phyloP scores from a whole-genome alignment of 768 basidiomycete genomes.

The Collybia sp. region DNA sequence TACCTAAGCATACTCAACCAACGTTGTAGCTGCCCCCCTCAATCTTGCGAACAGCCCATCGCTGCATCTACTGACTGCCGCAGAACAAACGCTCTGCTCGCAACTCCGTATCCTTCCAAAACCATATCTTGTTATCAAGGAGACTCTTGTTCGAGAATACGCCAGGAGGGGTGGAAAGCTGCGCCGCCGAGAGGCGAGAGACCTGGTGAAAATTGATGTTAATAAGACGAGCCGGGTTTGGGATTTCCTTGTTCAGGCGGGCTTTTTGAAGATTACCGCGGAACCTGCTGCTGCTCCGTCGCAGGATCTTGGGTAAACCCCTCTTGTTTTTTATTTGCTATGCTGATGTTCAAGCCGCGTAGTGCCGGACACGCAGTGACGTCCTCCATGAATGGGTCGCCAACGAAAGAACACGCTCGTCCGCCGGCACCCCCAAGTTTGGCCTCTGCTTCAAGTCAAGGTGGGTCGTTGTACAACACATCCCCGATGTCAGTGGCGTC shows the following conservation, averaged over 20 bases:
- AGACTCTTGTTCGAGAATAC: conserved; percentile 91
- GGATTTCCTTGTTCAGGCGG: conserved; percentile 88
- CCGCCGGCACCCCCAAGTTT: too few relatives aligned
- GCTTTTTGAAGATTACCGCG: conserved; percentile 68
- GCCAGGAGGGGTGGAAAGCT: conserved; percentile 85
- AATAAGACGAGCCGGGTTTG: conserved; percentile 90
- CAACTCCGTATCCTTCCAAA: conserved; percentile 88
- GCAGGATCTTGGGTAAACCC: conserved; percentile 28
- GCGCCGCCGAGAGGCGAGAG: conserved; percentile 82
- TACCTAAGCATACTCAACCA: conserved; percentile 2
- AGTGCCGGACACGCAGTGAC: too few relatives aligned
- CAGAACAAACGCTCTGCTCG: conserved; percentile 87
- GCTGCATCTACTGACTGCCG: conserved; percentile 82
- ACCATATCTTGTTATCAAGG: conserved; percentile 94
- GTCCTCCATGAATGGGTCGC: too few relatives aligned
- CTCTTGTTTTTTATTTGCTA: too few relatives aligned
- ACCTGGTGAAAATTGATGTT: conserved; percentile 89
- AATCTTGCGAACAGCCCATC: conserved; percentile 90
- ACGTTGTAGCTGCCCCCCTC: conserved; percentile 50
- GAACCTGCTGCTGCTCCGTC: conserved; percentile 35
- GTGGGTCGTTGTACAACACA: too few relatives aligned
- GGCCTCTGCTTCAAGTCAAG: too few relatives aligned
- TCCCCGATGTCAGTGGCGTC: too few relatives aligned
- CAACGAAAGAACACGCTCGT: too few relatives aligned
- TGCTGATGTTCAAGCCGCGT: too few relatives aligned